Percentiles rank a stretch among this genome's conserved stretches.
Evolutionary conservation across 805 yeast genomes (phyloP).

Genomic region (Metschnikowia continentalis): DNA sequence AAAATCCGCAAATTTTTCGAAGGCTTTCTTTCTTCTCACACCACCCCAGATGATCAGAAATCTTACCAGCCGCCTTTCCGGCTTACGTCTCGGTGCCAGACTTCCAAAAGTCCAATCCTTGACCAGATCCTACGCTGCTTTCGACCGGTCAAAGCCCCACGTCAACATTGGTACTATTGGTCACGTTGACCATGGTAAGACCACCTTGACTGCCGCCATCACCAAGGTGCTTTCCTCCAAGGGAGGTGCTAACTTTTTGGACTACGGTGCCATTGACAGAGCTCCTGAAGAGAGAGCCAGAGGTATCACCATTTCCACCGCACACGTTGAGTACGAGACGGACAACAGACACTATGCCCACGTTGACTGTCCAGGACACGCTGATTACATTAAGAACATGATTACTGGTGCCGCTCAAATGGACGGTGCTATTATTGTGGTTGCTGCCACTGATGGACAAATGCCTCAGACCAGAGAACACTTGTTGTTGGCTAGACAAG

Average conservation of each 20-base stretch:
- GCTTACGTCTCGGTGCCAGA: conserved; percentile 27
- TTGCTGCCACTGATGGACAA: conserved; percentile 98
- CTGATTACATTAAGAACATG: conserved; percentile 98
- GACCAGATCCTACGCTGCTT: conserved; percentile 56
- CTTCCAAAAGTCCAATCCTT: conserved; percentile 22
- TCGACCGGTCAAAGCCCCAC: conserved; percentile 94
- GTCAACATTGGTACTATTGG: conserved; percentile 97
- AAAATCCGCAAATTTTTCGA: conserved; percentile 5
- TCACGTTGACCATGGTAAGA: conserved; percentile 98
- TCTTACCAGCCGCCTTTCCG: conserved; percentile 20
- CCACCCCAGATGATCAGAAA: conserved; percentile 25
- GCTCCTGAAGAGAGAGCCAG: conserved; percentile 99
- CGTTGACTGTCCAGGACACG: conserved; percentile 98
- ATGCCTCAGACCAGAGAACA: conserved; percentile 99
- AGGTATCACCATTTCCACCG: conserved; percentile 97
- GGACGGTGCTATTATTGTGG: conserved; percentile 99
- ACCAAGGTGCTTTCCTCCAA: conserved; percentile 84
- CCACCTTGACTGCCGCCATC: conserved; percentile 97
- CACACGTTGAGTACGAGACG: conserved; percentile 97
- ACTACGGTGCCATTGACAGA: conserved; percentile 88
- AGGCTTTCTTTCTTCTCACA: neutral
- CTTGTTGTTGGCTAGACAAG: conserved; percentile 96
- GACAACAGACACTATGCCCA: conserved; percentile 94
- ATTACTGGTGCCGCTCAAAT: conserved; percentile 99
- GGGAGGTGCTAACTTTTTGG: conserved; percentile 93